Evolutionary conservation across 2,329 filamentous ascomycete genomes (phyloP).

Genomic region (Sporothrix variecibatus): DNA sequence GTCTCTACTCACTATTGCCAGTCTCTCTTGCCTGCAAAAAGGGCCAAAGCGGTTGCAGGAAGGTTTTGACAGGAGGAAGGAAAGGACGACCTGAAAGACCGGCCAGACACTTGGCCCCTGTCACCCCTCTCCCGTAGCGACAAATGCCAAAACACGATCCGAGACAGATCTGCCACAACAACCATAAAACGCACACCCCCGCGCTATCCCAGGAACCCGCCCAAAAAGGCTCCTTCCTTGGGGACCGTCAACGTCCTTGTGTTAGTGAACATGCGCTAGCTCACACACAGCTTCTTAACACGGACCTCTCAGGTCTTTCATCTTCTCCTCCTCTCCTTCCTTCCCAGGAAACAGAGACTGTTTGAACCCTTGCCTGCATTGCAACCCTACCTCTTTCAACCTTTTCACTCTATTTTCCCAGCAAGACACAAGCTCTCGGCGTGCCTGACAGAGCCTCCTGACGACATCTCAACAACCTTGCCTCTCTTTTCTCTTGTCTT

Average conservation of each 20-base stretch:
- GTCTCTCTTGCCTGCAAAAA: background rate
- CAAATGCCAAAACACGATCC: conserved; percentile 48
- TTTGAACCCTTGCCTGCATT: conserved; percentile 23
- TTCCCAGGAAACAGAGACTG: conserved; percentile 19
- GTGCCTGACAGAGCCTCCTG: conserved; percentile 12
- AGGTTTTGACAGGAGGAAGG: conserved; percentile 6
- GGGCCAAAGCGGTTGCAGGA: conserved; percentile 5
- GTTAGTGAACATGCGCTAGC: background rate
- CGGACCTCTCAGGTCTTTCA: background rate
- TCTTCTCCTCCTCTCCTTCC: background rate
- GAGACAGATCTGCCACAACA: conserved; percentile 54
- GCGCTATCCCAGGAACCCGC: background rate
- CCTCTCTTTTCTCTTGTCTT: background rate
- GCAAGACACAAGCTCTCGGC: background rate
- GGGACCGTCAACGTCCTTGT: background rate
- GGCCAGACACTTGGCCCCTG: conserved; percentile 11
- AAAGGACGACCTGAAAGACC: background rate
- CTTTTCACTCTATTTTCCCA: background rate
- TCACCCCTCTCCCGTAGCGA: conserved; percentile 22
- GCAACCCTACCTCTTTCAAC: conserved; percentile 13
- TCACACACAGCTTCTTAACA: background rate
- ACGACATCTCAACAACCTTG: background rate
- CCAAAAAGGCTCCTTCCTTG: background rate
- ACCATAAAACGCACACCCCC: conserved; percentile 18
- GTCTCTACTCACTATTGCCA: background rate